Evolutionary conservation across 1,284 basidiomycete genomes (phyloP).

Genomic region (Exsudoporus floridanus): DNA sequence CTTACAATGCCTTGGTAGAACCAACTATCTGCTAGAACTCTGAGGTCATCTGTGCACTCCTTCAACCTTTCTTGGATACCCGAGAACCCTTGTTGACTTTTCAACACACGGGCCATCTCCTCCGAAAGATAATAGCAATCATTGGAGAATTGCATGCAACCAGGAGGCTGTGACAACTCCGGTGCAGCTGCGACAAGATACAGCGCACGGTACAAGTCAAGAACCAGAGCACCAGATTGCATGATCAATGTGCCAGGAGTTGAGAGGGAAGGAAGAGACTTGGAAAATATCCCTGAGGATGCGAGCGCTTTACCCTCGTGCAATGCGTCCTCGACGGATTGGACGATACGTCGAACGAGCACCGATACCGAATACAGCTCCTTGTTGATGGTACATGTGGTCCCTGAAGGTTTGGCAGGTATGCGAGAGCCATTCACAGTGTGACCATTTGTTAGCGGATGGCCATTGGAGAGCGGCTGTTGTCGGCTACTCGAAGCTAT

Average conservation of each 20-base stretch:
- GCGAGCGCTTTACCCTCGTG: conserved; percentile 58
- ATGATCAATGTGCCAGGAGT: conserved; percentile 54
- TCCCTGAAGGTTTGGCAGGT: conserved; percentile 16
- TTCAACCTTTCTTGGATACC: conserved; percentile 46
- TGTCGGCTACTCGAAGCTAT: conserved; percentile 50
- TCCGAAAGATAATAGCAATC: conserved; percentile 74
- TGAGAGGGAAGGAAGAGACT: conserved; percentile 26
- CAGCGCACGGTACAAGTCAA: conserved; percentile 82
- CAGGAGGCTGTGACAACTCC: conserved; percentile 55
- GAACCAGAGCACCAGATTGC: conserved; percentile 62
- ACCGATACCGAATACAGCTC: conserved; percentile 62
- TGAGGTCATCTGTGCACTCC: conserved; percentile 51
- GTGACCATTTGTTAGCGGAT: conserved; percentile 32
- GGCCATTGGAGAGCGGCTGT: conserved; percentile 17
- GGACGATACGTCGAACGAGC: conserved; percentile 55
- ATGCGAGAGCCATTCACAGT: conserved; percentile 18
- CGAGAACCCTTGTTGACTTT: conserved; percentile 26
- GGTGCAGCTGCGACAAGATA: conserved; percentile 70
- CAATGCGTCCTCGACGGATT: conserved; percentile 57
- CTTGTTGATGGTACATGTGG: conserved; percentile 32
- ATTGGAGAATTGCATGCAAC: conserved; percentile 82
- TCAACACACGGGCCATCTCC: conserved; percentile 44
- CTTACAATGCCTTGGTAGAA: conserved; percentile 68
- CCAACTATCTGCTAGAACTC: conserved; percentile 60
- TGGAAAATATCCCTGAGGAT: conserved; percentile 51